A percentile compares a stretch with the other conserved stretches of the same genome.
Conservation (phyloP, 192 early-diverging fungal species). For the Coemansia guatemalensis region DNA sequence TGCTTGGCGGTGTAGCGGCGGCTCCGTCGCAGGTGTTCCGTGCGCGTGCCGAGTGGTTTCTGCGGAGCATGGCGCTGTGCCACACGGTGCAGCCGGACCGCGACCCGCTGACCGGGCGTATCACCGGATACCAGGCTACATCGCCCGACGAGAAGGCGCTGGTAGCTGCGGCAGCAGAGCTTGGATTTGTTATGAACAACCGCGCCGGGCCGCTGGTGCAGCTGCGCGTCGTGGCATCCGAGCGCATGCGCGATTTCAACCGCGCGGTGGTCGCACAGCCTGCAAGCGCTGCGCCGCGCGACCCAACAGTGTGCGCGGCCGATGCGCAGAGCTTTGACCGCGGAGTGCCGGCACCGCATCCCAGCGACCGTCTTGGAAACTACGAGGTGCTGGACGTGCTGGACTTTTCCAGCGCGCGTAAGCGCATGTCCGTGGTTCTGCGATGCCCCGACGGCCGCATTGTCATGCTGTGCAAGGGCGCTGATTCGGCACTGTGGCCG, state of each 20-base stretch:
- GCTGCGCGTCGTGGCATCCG: conserved; percentile 48
- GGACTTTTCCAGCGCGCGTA: conserved; percentile 85
- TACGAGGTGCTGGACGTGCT: conserved; percentile 69
- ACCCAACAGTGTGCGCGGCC: conserved; percentile 45
- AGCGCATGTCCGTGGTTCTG: conserved; percentile 85
- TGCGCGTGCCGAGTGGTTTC: conserved; percentile 61
- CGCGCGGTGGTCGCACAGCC: conserved; percentile 9
- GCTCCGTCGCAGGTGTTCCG: conserved; percentile 43
- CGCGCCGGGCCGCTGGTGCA: conserved; percentile 54
- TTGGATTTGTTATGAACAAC: conserved; percentile 70
- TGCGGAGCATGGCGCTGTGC: conserved; percentile 76
- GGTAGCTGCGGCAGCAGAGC: conserved; percentile 72
- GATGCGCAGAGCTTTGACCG: conserved; percentile 62
- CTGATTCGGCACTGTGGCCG: conserved; percentile 83
- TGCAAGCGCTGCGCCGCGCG: not conserved
- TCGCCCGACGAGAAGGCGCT: conserved; percentile 86
- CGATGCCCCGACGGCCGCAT: conserved; percentile 72
- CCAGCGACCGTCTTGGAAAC: conserved; percentile 40
- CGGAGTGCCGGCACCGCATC: conserved; percentile 43
- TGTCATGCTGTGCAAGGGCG: conserved; percentile 85
- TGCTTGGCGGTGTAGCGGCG: conserved; percentile 17
- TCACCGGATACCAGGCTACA: conserved; percentile 74
- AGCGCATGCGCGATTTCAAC: conserved; percentile 52
- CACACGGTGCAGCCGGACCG: conserved; percentile 80
- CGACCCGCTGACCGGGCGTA: conserved; percentile 56